These are phyloP conservation scores for Forsythia viridissima DNA, from an alignment of 257 asterid genomes.

Conservation along the genomic window DNA sequence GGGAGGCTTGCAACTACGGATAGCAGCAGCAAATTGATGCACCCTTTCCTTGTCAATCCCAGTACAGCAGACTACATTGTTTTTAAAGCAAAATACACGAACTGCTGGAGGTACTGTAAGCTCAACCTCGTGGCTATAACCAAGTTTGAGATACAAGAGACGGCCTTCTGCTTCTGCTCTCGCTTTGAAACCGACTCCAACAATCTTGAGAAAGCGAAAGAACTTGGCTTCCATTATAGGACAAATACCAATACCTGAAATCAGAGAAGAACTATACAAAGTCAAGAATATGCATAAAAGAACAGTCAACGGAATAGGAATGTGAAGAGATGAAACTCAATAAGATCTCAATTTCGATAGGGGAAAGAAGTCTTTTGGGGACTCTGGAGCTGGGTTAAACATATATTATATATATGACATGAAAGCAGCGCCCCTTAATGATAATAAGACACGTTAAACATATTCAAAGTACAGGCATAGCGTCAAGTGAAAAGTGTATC, in stretches of 20 bases:
- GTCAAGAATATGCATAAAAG: conserved; percentile 1
- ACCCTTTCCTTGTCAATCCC: conserved; percentile 68
- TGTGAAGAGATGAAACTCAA: not conserved
- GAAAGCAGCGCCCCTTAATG: not conserved
- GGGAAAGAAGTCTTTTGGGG: not conserved
- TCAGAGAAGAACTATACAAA: not conserved
- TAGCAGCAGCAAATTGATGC: conserved; percentile 65
- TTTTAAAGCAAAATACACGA: conserved; percentile 66
- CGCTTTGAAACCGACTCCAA: conserved; percentile 84
- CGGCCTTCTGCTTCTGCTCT: conserved; percentile 83
- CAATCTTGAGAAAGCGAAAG: conserved; percentile 65
- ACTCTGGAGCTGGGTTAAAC: too few species aligned
- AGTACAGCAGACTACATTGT: conserved; percentile 61
- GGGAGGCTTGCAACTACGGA: conserved; percentile 70
- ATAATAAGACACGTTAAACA: not conserved
- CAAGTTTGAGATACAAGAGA: conserved; percentile 62
- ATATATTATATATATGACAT: not conserved
- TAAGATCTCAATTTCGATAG: not conserved
- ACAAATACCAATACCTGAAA: conserved; percentile 1
- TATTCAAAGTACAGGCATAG: not conserved
- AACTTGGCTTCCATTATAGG: conserved; percentile 56
- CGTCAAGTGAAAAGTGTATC: conserved; percentile 1
- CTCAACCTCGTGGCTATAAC: conserved; percentile 78
- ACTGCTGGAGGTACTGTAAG: conserved; percentile 64
- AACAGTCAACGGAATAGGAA: not conserved